A percentile compares a stretch with the other conserved stretches of the same genome.
Conservation (phyloP, 345 rosid genomes). For the Eucalyptus grandis region DNA sequence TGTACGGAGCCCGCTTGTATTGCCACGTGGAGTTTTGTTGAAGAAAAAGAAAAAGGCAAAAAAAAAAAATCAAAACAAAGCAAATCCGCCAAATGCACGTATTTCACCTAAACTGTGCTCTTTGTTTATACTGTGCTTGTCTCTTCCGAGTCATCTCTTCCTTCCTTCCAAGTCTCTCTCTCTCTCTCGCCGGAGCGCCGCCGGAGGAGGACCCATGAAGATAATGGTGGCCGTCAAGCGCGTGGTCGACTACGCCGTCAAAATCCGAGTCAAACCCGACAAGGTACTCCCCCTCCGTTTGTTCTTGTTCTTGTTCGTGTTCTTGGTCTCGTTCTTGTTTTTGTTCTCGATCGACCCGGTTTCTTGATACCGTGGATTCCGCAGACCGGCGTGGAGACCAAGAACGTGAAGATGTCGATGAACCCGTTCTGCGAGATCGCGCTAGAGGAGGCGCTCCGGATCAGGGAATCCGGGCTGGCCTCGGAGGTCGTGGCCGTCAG, state of each 20-base stretch:
- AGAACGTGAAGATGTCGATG: conserved; percentile 97
- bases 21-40: background rate
- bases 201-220: conserved; percentile 37
- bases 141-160: background rate
- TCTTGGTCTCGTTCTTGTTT: no score
- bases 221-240: conserved; percentile 87
- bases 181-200: background rate
- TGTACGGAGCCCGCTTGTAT: no score
- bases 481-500: conserved; percentile 76
- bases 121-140: background rate
- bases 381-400: conserved; percentile 87
- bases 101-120: background rate
- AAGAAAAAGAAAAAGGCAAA: background rate
- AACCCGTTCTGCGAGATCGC: conserved; percentile 98
- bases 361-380: background rate
- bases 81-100: background rate
- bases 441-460: conserved; percentile 76
- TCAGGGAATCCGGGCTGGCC: conserved; percentile 77
- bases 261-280: conserved; percentile 89
- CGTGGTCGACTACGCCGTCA: conserved; percentile 88
- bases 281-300: conserved; percentile 28
- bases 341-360: background rate
- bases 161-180: background rate
- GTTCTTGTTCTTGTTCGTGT: background rate
- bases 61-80: background rate